phyloP scores from a whole-genome alignment of 2,329 filamentous ascomycete species.

The Lecanosticta acicola region DNA sequence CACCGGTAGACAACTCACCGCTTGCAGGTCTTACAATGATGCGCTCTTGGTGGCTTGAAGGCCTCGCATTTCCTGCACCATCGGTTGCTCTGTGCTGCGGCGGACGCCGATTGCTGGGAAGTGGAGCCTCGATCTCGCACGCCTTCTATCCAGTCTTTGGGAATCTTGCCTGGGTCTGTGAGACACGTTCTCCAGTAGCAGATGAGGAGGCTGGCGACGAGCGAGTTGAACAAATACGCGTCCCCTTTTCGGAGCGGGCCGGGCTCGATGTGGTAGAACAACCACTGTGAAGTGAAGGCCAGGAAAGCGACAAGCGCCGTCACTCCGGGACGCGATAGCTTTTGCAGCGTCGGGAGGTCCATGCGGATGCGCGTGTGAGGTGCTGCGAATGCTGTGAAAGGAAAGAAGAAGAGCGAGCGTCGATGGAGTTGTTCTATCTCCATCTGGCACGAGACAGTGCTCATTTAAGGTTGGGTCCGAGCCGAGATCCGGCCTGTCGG shows the following conservation, averaged over 20 bases:
- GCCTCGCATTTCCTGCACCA: constrained; percentile 75
- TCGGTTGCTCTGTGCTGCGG: constrained; percentile 33
- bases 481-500: background rate
- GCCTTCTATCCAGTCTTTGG: constrained; percentile 37
- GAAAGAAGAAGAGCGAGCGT: constrained; percentile 1
- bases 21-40: constrained; percentile 73
- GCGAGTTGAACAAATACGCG: constrained; percentile 58
- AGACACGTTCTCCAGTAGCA: constrained; percentile 63
- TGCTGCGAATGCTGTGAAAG: background rate
- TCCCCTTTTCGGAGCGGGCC: constrained; percentile 56
- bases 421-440: too few relatives aligned
- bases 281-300: constrained; percentile 64
- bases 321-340: constrained; percentile 63
- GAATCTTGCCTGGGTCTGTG: constrained; percentile 53
- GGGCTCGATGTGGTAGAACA: constrained; percentile 56
- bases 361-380: constrained; percentile 5
- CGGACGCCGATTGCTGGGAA: constrained; percentile 14
- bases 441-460: too few relatives aligned
- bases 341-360: constrained; percentile 22
- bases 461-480: background rate
- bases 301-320: constrained; percentile 63
- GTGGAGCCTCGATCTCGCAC: constrained; percentile 24
- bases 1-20: constrained; percentile 40
- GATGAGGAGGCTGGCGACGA: constrained; percentile 60
- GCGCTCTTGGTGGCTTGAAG: constrained; percentile 69